Evolutionary conservation across 2,329 filamentous ascomycete species (phyloP), one percentile per base, ranked within the genome.

Genomic region (Orbilia oligospora): DNA sequence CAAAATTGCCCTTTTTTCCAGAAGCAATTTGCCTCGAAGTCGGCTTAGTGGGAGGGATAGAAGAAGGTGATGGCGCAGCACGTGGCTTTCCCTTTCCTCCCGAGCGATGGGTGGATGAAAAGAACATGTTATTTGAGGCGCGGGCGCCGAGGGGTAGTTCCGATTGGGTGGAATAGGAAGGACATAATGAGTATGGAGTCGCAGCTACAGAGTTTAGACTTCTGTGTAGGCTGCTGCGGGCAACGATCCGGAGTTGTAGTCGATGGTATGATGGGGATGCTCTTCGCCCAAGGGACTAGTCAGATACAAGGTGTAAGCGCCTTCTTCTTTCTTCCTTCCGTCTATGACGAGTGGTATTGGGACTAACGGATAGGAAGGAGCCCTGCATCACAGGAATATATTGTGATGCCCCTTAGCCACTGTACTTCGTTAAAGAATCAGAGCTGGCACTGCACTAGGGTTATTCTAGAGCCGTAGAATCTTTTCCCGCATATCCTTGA

Each of bases 321-420:
- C 49, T 36, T 20, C 12, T 14, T 55, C 24, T 20, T 38, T 24
- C 16, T 10, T 22, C n/a, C 14, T 33, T 20, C 33, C 20, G n/a
- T 16, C 8, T 24, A 9, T 10, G 9, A 41, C 12, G 12, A 38
- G 24, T 20, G 10, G 9, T 4, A 56, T 22, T 18, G 49, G 18
- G 9, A 68, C 73, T 53, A 33, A 71, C 73, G 9, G 73, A 77
- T 71, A 71, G 4, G 20, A 71, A 71, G n/a, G 61, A 67, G 6
- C 73, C 58, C 36, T 71, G 73, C 73, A 77, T 77, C 30, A 55
- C 56, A 46, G 16, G 9, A 18, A 24, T 27, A 41, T 61, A 48
- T 12, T 10, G 41, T 20, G 41, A 10, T 24, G 36, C 4, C 8
- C 36, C 22, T 41, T 6, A 22, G 30, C 6, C 20, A 24, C 14